phyloP scores from a whole-genome alignment of 2,329 filamentous ascomycete species.

The Madurella mycetomatis region DNA sequence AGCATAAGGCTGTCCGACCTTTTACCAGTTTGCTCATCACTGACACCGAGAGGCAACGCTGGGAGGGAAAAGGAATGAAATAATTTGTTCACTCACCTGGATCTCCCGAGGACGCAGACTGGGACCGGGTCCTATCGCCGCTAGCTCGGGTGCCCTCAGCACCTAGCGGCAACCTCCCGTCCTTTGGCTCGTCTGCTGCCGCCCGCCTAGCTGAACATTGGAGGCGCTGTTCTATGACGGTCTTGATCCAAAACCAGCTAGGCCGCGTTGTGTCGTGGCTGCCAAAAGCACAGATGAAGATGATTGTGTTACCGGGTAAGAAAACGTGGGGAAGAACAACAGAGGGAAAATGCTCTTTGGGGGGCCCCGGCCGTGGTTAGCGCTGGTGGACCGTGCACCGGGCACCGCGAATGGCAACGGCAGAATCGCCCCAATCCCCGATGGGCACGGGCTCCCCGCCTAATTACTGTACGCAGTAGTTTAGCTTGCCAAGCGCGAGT shows the following conservation, averaged over 20 bases:
- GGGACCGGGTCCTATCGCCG: not conserved
- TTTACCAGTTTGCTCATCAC: slow-evolving; percentile 46
- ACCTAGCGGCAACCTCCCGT: not conserved
- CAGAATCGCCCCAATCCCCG: slow-evolving; percentile 3
- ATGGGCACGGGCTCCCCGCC: not conserved
- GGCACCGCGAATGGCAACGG: not conserved
- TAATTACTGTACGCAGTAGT: not conserved
- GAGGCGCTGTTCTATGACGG: not conserved
- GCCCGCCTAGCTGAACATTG: not conserved
- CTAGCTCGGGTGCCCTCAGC: not conserved
- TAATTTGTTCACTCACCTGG: slow-evolving; percentile 14
- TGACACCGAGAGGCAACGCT: slow-evolving; percentile 27
- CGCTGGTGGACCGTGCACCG: too few species aligned
- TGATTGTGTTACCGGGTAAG: too few species aligned
- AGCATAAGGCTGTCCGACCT: slow-evolving; percentile 39
- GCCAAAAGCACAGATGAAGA: too few species aligned
- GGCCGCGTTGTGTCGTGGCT: too few species aligned
- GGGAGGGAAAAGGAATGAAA: slow-evolving; percentile 5
- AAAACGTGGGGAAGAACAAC: too few species aligned
- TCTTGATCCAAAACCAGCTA: not conserved
- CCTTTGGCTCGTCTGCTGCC: not conserved
- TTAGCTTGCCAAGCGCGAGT: slow-evolving; percentile 8
- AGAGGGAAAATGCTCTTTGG: too few species aligned
- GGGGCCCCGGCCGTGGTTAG: too few species aligned
- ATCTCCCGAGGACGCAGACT: not conserved